Percentiles rank a stretch among this genome's conserved stretches.
Conservation (phyloP, 2,329 filamentous ascomycete genomes). For the Thelonectria discophora region DNA sequence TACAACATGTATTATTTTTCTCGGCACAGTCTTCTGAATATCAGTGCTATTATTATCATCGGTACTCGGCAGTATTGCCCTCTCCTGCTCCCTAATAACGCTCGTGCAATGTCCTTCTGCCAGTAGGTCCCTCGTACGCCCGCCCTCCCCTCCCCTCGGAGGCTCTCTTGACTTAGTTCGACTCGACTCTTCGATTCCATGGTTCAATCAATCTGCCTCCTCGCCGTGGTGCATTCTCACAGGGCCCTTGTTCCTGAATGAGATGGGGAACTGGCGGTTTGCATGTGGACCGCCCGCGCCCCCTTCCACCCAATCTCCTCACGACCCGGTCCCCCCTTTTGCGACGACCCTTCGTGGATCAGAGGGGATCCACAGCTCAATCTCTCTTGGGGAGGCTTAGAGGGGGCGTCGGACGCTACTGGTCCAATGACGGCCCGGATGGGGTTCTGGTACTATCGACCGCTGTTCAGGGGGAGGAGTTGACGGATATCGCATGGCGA, state of each 20-base stretch:
- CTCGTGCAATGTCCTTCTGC: neutral
- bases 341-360: slow-evolving; percentile 16
- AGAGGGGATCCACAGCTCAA: slow-evolving; percentile 21
- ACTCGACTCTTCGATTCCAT: neutral
- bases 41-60: neutral
- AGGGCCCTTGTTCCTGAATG: neutral
- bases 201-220: neutral
- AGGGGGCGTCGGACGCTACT: slow-evolving; percentile 12
- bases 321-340: slow-evolving; percentile 21
- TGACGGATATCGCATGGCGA: slow-evolving; percentile 9
- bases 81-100: neutral
- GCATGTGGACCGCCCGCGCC: slow-evolving; percentile 17
- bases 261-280: slow-evolving; percentile 17
- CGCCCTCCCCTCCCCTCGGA: neutral
- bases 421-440: slow-evolving; percentile 20
- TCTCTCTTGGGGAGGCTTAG: slow-evolving; percentile 22
- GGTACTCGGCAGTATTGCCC: neutral
- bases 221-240: neutral
- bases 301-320: slow-evolving; percentile 22
- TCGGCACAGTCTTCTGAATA: neutral
- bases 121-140: no score
- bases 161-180: neutral
- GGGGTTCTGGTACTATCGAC: slow-evolving; percentile 15
- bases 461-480: slow-evolving; percentile 19
- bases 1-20: neutral